Conservation (phyloP, 164 flowering plant species). For the Sedum album region DNA sequence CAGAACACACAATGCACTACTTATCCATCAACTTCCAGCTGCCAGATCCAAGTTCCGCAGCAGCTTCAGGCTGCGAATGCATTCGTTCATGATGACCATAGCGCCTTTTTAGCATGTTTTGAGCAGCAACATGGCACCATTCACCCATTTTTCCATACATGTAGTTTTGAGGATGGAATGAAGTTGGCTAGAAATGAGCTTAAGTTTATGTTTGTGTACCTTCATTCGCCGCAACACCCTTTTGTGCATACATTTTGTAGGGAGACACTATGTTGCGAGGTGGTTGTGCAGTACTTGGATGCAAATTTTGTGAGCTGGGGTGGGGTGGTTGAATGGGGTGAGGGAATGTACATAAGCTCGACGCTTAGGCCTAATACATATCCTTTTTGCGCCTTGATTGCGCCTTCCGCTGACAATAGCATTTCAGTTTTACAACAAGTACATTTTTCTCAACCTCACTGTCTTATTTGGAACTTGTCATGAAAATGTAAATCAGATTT, state of each 20-base stretch:
- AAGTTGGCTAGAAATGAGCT: conserved; percentile 50
- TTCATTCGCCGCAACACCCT: conserved; percentile 67
- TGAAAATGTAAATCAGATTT: background rate
- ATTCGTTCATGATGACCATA: conserved; percentile 28
- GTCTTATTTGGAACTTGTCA: background rate
- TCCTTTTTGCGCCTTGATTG: conserved; percentile 61
- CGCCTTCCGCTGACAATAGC: conserved; percentile 39
- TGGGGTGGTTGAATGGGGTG: conserved; percentile 38
- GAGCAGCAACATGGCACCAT: conserved; percentile 48
- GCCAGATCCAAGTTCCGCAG: conserved; percentile 18
- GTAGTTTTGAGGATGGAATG: conserved; percentile 40
- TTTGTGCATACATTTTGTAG: conserved; percentile 47
- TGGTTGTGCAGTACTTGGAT: conserved; percentile 67
- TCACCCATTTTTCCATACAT: conserved; percentile 63
- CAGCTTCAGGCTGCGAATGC: conserved; percentile 21
- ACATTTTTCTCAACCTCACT: conserved; percentile 5
- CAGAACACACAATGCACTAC: background rate
- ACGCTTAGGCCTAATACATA: conserved; percentile 33
- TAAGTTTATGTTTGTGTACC: conserved; percentile 57
- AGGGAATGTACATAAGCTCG: conserved; percentile 45
- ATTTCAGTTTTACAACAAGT: conserved; percentile 65
- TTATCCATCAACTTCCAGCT: conserved; percentile 1
- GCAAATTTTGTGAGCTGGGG: conserved; percentile 77
- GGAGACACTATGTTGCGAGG: conserved; percentile 52
- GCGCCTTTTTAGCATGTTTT: conserved; percentile 40